These are phyloP conservation scores for Cladosporium sphaerospermum DNA, from an alignment of 2,329 filamentous ascomycete species.

Conservation along the genomic window DNA sequence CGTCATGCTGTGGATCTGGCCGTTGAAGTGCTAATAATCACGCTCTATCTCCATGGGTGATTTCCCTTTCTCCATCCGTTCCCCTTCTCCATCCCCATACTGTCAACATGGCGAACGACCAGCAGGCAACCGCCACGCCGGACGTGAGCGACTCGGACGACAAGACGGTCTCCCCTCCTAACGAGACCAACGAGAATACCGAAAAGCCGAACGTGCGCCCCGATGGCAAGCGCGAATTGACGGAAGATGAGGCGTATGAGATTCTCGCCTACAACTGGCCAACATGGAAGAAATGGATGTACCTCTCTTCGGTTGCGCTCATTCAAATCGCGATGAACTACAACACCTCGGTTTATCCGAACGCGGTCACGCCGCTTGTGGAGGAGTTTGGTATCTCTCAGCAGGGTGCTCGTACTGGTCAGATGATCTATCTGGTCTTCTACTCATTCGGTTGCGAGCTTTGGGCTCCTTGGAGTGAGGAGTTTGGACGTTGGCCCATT, in stretches of 20 bases:
- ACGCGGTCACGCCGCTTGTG: conserved; percentile 36
- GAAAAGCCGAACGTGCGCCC: neutral
- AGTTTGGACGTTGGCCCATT: conserved; percentile 42
- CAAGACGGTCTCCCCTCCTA: conserved; percentile 8
- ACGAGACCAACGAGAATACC: neutral
- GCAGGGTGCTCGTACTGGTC: conserved; percentile 37
- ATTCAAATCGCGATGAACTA: conserved; percentile 48
- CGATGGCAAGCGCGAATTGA: conserved; percentile 18
- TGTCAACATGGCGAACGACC: conserved; percentile 5
- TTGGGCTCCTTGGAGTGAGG: conserved; percentile 49
- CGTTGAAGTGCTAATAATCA: conserved; percentile 6
- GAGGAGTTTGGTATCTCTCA: conserved; percentile 36
- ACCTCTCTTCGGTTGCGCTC: conserved; percentile 41
- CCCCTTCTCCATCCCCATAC: neutral
- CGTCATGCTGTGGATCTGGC: conserved; percentile 10
- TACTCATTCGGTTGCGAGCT: conserved; percentile 43
- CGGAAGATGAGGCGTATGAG: conserved; percentile 21
- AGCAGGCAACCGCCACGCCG: conserved; percentile 1
- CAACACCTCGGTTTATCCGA: conserved; percentile 45
- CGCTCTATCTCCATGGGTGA: conserved; percentile 5
- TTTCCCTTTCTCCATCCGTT: conserved; percentile 7
- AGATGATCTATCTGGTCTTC: conserved; percentile 40
- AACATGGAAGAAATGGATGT: conserved; percentile 42
- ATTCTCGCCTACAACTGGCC: conserved; percentile 41
- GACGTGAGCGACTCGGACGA: conserved; percentile 8